Percentiles rank a stretch among this genome's conserved stretches.
Conservation (phyloP, 192 early-diverging fungal species). For the Obelidium mucronatum region DNA sequence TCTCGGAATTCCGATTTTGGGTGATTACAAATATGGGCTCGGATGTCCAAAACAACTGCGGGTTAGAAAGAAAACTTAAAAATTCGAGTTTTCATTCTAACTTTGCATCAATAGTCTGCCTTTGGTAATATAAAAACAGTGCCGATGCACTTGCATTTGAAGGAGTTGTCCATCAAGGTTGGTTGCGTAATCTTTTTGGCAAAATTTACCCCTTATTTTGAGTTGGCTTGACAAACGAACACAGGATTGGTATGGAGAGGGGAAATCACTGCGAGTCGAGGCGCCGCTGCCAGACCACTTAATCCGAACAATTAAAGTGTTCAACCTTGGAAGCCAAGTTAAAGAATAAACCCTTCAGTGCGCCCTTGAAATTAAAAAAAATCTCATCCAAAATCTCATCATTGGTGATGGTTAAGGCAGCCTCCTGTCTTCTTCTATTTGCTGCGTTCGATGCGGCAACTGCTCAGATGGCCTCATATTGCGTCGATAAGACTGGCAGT, state of each 20-base stretch:
- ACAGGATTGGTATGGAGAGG: constrained; percentile 37
- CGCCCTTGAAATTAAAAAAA: neutral
- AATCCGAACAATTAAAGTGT: constrained; percentile 12
- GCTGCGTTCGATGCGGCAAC: neutral
- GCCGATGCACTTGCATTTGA: constrained; percentile 55
- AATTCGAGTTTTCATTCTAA: neutral
- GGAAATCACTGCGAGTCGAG: constrained; percentile 16
- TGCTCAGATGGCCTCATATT: neutral
- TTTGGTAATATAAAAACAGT: constrained; percentile 40
- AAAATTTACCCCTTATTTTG: neutral
- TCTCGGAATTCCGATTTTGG: constrained; percentile 46
- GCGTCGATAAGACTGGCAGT: neutral
- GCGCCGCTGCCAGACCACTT: constrained; percentile 29
- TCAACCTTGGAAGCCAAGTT: constrained; percentile 12
- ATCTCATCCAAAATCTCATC: neutral
- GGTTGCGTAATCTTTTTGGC: neutral
- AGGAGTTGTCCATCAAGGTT: constrained; percentile 40
- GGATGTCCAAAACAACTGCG: constrained; percentile 43
- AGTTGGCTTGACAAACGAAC: neutral
- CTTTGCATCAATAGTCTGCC: constrained; percentile 27
- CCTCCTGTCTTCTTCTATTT: neutral
- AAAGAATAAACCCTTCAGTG: neutral
- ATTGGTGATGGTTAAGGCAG: too few species aligned
- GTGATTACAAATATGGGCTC: constrained; percentile 56
- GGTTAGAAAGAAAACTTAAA: constrained; percentile 15